Conservation (phyloP, 768 basidiomycete genomes). For the Dacryopinax primogenitus region DNA sequence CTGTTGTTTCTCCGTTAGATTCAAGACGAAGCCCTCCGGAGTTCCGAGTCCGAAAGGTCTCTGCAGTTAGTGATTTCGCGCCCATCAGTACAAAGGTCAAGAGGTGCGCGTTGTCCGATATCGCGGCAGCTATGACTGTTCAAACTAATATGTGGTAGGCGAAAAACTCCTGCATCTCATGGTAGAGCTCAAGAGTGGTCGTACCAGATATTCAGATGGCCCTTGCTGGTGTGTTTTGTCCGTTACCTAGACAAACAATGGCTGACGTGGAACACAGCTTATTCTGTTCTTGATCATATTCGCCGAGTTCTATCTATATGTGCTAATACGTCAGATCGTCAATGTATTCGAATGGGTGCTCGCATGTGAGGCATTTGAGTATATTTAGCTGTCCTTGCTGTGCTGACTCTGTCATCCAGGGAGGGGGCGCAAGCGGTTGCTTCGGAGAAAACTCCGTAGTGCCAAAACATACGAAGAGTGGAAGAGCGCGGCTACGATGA, state of each 20-base stretch:
- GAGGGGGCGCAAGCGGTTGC: conserved; percentile 68
- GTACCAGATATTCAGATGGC: conserved; percentile 74
- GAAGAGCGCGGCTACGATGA: conserved; percentile 61
- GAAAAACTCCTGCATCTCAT: conserved; percentile 25
- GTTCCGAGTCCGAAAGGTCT: conserved; percentile 59
- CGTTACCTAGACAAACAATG: not conserved
- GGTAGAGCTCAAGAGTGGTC: conserved; percentile 46
- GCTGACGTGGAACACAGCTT: conserved; percentile 33
- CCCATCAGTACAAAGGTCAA: conserved; percentile 78
- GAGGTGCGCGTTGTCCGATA: conserved; percentile 35
- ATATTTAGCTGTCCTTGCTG: not conserved
- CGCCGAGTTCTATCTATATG: conserved; percentile 57
- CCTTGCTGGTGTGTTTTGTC: conserved; percentile 49
- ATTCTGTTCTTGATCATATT: conserved; percentile 77
- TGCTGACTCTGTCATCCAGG: conserved; percentile 34
- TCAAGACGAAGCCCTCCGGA: conserved; percentile 20
- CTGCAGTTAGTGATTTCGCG: conserved; percentile 76
- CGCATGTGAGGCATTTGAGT: conserved; percentile 47
- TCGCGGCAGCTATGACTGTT: not conserved
- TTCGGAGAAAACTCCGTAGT: conserved; percentile 62
- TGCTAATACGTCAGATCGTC: conserved; percentile 50
- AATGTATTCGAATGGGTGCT: conserved; percentile 88
- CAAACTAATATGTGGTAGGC: conserved; percentile 24
- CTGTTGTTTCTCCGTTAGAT: conserved; percentile 21
- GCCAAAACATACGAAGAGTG: conserved; percentile 79